phyloP scores from a whole-genome alignment of 495 filamentous ascomycete genomes.

The Aspergillus biplanus region DNA sequence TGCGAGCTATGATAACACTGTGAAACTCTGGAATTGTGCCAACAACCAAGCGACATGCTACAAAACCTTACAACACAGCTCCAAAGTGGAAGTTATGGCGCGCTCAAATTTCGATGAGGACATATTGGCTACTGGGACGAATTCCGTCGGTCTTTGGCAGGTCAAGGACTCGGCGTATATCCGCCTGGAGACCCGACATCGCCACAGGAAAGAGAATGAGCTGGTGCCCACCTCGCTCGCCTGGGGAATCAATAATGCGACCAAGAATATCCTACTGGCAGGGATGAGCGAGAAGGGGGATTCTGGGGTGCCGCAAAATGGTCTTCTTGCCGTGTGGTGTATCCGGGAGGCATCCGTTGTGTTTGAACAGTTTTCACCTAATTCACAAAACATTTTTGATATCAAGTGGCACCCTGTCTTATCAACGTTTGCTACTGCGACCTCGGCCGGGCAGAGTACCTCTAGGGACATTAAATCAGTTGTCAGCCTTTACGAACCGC shows the following conservation, averaged over 20 bases:
- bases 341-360: slow-evolving; percentile 51
- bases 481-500: slow-evolving; percentile 56
- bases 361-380: slow-evolving; percentile 47
- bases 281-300: slow-evolving; percentile 69
- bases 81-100: slow-evolving; percentile 72
- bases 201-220: slow-evolving; percentile 55
- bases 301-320: slow-evolving; percentile 56
- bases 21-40: slow-evolving; percentile 72
- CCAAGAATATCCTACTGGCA: slow-evolving; percentile 66
- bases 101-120: slow-evolving; percentile 47
- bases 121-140: slow-evolving; percentile 56
- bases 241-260: slow-evolving; percentile 62
- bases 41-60: slow-evolving; percentile 37
- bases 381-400: slow-evolving; percentile 77
- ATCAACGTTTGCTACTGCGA: slow-evolving; percentile 62
- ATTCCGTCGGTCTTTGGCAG: slow-evolving; percentile 39
- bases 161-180: slow-evolving; percentile 20
- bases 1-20: slow-evolving; percentile 77
- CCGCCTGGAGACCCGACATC: slow-evolving; percentile 24
- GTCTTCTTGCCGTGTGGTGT: slow-evolving; percentile 77
- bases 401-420: slow-evolving; percentile 73
- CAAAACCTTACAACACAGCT: slow-evolving; percentile 63
- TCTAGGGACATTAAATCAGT: slow-evolving; percentile 49
- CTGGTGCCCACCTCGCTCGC: slow-evolving; percentile 67
- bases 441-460: slow-evolving; percentile 28